Evolutionary conservation across 2,329 filamentous ascomycete species (phyloP), one percentile per base, ranked within the genome.

Genomic region (Purpureocillium takamizusanense): DNA sequence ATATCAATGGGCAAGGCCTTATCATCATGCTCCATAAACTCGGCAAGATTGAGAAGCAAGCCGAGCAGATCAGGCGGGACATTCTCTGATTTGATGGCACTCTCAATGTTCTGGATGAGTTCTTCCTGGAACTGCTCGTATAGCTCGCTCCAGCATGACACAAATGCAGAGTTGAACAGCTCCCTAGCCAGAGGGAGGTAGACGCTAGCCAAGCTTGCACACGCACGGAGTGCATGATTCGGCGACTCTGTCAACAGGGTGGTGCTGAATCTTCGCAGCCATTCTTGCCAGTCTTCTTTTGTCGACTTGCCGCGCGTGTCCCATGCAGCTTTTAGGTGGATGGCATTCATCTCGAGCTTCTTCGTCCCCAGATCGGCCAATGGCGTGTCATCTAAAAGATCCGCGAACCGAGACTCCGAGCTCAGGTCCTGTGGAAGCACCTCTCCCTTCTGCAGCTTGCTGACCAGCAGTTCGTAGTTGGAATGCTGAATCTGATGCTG

Each of bases 1-100:
- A 99, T 95, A 55, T 99, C 94, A 45, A 99, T 98, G 2, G 92
- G 92, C 37, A 99, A 68, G 12, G 94, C 90, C 61, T 98, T 98
- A 59, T 99, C 92, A 51, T 98, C 94, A 54, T 98, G 92, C 57
- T 99, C 92, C 92, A 99, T 99, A 60, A 98, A 99, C 57, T 99
- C 92, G 16, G 92, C 92, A 36, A 99, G 73, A 54, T 98, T 98
- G 35, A 99, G 77, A 21, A 99, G 70, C 36, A 95, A 83, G 43
- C 95, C 90, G 8, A 98, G 70, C 47, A 99, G 83, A 59, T 99
- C 94, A 0, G 94, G 92, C 0, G 92, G 90, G 11, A 98, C 94
- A 50, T 95, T 90, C 37, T 90, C 84, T 4, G 90, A 97, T 39
- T 88, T 92, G 49, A 99, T 84, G 1, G 94, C 92, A 45, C 85